Conservation (phyloP, 768 basidiomycete genomes). For the Boletus insuetus region DNA sequence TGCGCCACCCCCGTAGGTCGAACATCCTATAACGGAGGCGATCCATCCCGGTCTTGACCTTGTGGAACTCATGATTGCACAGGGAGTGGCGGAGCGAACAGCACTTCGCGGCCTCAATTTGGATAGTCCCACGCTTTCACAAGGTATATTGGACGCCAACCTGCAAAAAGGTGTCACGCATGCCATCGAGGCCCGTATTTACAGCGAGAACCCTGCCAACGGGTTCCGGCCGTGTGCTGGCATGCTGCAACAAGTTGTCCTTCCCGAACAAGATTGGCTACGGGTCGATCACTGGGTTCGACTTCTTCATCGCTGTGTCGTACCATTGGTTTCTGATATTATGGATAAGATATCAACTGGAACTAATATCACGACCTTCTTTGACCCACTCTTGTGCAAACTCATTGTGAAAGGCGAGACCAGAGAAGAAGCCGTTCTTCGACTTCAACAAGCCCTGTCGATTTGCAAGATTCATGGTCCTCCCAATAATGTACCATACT, state of each 20-base stretch:
- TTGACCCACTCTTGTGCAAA: slow-evolving; percentile 61
- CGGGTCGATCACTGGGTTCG: slow-evolving; percentile 60
- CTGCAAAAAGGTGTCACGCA: slow-evolving; percentile 22
- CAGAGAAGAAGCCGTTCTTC: slow-evolving; percentile 43
- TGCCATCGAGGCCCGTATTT: slow-evolving; percentile 58
- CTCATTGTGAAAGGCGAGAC: slow-evolving; percentile 49
- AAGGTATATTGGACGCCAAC: slow-evolving; percentile 35
- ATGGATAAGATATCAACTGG: slow-evolving; percentile 45
- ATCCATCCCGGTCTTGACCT: slow-evolving; percentile 56
- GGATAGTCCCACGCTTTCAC: slow-evolving; percentile 33
- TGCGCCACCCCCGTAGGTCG: slow-evolving; percentile 43
- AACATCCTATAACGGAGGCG: slow-evolving; percentile 64
- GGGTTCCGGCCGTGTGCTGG: slow-evolving; percentile 60
- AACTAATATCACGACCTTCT: slow-evolving; percentile 48
- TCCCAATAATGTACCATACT: slow-evolving; percentile 56
- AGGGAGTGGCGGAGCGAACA: slow-evolving; percentile 43
- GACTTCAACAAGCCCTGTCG: slow-evolving; percentile 40
- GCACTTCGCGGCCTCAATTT: slow-evolving; percentile 11
- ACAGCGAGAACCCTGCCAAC: slow-evolving; percentile 60
- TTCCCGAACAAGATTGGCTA: slow-evolving; percentile 47
- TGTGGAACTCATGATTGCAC: slow-evolving; percentile 62
- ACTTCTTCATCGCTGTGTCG: slow-evolving; percentile 2
- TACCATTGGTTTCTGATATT: neutral
- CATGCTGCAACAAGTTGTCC: slow-evolving; percentile 53
- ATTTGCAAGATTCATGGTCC: slow-evolving; percentile 51